Base-by-base conservation (phyloP, 208 protist genomes). In the Trypanosoma lewisi region DNA sequence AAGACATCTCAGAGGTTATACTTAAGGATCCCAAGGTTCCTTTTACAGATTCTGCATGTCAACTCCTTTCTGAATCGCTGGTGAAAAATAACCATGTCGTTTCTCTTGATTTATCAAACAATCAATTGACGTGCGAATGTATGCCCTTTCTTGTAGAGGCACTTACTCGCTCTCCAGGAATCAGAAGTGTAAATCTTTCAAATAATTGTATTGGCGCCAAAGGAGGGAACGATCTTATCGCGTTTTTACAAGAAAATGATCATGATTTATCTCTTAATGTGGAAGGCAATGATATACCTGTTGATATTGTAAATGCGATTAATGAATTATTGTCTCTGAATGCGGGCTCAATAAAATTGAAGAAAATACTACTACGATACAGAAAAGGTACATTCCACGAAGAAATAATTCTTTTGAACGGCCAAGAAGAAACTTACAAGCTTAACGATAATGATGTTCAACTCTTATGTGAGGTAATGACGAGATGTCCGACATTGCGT, bases 191-290 rank as follows among this genome's bases (percentile, higher is more conserved):
- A 17, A 75, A 93, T 54, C 56, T 96, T 7, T 78, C 79, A 17
- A 21, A 85, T 70, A 96, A 96, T 73, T 33, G 65, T 16, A 88
- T 96, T 34, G 78, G 89, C 65, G 84, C 80, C 47, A 39, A 41
- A 3, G 87, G 85, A 37, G 85, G 73, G 2, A 57, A 80, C 59
- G 39, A 75, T 49, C 56, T 92, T 62, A 64, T 83, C 27, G 37
- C 27, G 7, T 79, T 61, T 28, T 31, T 93, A 12, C 70, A 76
- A 60, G 34, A 65, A 27, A 77, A 83, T 37, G 54, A 81, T 21
- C 59, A 86, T 44, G 4, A 94, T 16, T 58, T 62, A 23, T 73
- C 54, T 31, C 48, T 94, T 52, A 64, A 66, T 7, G 31, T 92
- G 2, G 39, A 64, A 8, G 78, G 71, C 28, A 96, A 96, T 76